phyloP scores from a whole-genome alignment of 2,329 filamentous ascomycete species.

The Gnomoniopsis sp. region DNA sequence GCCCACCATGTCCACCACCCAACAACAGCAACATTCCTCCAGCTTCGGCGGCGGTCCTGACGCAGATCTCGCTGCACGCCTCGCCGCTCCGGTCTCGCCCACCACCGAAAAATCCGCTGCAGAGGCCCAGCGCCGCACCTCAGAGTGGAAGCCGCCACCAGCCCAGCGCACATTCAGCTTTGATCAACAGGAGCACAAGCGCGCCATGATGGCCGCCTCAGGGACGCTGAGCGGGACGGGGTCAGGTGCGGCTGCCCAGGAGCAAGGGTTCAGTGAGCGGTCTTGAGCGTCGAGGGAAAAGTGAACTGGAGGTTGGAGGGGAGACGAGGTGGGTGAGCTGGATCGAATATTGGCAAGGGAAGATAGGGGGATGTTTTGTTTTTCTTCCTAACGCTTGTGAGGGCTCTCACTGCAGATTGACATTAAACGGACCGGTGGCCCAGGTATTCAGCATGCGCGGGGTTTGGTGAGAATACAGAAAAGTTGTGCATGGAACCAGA shows the following conservation, averaged over 20 bases:
- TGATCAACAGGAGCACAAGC: constrained; percentile 52
- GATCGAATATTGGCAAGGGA: neutral
- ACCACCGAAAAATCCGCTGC: constrained; percentile 18
- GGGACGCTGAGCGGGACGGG: constrained; percentile 21
- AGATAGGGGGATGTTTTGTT: neutral
- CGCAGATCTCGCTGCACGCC: constrained; percentile 19
- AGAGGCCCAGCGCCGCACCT: constrained; percentile 31
- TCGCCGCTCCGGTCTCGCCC: constrained; percentile 19
- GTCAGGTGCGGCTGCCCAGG: neutral
- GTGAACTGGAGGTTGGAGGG: neutral
- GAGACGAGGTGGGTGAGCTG: neutral
- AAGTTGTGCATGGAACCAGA: neutral
- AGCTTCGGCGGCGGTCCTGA: constrained; percentile 15
- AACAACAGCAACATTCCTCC: constrained; percentile 10
- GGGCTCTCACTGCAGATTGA: too few species aligned
- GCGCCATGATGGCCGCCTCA: constrained; percentile 40
- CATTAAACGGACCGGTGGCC: too few species aligned
- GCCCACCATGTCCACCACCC: constrained; percentile 3
- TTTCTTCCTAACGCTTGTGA: too few species aligned
- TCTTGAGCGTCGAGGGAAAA: neutral
- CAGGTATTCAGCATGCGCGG: too few species aligned
- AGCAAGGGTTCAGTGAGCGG: neutral
- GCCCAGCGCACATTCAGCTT: constrained; percentile 53
- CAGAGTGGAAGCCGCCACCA: constrained; percentile 46
- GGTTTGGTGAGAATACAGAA: neutral